These are phyloP conservation scores for Hypoxylon intermedium DNA, from an alignment of 495 filamentous ascomycete species.

Conservation along the genomic window DNA sequence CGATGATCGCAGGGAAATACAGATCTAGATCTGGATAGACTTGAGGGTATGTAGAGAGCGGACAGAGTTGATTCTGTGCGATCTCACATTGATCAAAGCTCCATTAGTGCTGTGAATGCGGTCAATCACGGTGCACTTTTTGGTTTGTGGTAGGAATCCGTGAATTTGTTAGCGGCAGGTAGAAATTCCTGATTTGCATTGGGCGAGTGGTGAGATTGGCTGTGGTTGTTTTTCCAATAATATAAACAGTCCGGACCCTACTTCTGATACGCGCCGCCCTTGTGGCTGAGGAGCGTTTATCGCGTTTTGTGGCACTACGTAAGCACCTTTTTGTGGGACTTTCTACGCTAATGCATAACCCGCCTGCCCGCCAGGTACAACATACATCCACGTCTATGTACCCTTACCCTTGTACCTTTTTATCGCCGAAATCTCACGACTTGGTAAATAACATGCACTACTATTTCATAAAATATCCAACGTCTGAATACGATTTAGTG, in stretches of 20 bases:
- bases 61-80: constrained; percentile 31
- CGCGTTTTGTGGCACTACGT: constrained; percentile 23
- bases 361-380: too few relatives aligned
- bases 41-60: constrained; percentile 17
- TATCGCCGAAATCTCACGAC: too few relatives aligned
- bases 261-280: constrained; percentile 20
- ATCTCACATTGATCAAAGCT: constrained; percentile 29
- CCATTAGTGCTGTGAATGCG: constrained; percentile 20
- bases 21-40: not conserved
- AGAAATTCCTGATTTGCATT: constrained; percentile 14
- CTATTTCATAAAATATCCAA: too few relatives aligned
- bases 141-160: constrained; percentile 3
- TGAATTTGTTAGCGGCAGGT: constrained; percentile 11
- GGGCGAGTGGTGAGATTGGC: constrained; percentile 12
- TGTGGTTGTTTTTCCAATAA: constrained; percentile 42
- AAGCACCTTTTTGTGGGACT: too few relatives aligned
- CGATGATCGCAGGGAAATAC: too few relatives aligned
- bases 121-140: constrained; percentile 6
- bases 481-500: too few relatives aligned
- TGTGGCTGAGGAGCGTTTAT: constrained; percentile 21
- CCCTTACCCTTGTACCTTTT: too few relatives aligned
- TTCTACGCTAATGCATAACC: too few relatives aligned
- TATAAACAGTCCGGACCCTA: constrained; percentile 31
- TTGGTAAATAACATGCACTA: too few relatives aligned
- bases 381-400: too few relatives aligned